Conservation (phyloP, 2,329 filamentous ascomycete species). For the Monilinia polystroma region DNA sequence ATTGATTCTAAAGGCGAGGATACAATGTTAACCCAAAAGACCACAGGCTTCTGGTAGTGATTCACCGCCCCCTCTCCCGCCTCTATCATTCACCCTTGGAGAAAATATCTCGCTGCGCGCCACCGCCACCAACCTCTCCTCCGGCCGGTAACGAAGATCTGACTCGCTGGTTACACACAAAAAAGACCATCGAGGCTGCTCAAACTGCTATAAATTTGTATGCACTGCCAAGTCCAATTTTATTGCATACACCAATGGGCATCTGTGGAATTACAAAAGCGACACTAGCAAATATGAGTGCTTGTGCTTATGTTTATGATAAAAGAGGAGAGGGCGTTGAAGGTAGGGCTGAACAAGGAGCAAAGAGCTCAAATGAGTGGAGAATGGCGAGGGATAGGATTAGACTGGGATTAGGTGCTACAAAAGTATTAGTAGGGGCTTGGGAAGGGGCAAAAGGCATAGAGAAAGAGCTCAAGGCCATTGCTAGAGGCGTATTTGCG, state of each 20-base stretch:
- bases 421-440: slow-evolving; percentile 54
- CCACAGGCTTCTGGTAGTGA: slow-evolving; percentile 30
- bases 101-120: slow-evolving; percentile 28
- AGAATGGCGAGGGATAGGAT: slow-evolving; percentile 52
- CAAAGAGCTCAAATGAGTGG: slow-evolving; percentile 40
- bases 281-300: slow-evolving; percentile 59
- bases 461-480: slow-evolving; percentile 46
- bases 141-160: slow-evolving; percentile 23
- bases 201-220: slow-evolving; percentile 55
- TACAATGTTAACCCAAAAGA: neutral
- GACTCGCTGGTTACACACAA: slow-evolving; percentile 48
- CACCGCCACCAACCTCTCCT: slow-evolving; percentile 24
- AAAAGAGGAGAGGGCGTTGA: neutral
- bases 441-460: slow-evolving; percentile 58
- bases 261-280: slow-evolving; percentile 55
- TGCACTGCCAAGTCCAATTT: slow-evolving; percentile 53
- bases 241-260: slow-evolving; percentile 58
- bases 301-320: slow-evolving; percentile 53
- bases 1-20: neutral
- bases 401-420: slow-evolving; percentile 56
- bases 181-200: slow-evolving; percentile 60
- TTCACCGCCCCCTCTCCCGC: slow-evolving; percentile 35
- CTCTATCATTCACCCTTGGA: slow-evolving; percentile 33
- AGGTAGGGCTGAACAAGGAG: neutral
- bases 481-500: slow-evolving; percentile 30